These are phyloP conservation scores for Trametes villosa DNA, from an alignment of 768 basidiomycete genomes.

Conservation along the genomic window DNA sequence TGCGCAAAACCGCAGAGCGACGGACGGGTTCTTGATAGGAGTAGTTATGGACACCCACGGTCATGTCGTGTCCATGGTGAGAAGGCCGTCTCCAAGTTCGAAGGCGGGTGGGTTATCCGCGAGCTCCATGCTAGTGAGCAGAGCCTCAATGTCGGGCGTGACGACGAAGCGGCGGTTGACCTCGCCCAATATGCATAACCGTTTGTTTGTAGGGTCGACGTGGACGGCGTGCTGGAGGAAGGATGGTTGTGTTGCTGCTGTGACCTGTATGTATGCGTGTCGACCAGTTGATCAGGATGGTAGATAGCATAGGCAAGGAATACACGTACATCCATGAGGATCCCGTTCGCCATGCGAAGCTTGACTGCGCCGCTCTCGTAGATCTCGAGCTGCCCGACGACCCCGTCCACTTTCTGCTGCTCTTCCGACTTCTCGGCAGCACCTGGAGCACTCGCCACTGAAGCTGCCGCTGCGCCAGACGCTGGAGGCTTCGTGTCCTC, in stretches of 20 bases:
- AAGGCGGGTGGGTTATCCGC: constrained; percentile 42
- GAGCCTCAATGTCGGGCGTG: constrained; percentile 79
- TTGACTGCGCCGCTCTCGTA: constrained; percentile 86
- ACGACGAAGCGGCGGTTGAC: constrained; percentile 84
- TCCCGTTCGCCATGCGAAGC: constrained; percentile 81
- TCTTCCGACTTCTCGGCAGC: constrained; percentile 36
- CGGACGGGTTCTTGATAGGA: background rate
- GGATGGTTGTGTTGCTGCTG: constrained; percentile 79
- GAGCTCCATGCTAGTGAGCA: constrained; percentile 68
- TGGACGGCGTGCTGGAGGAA: constrained; percentile 89
- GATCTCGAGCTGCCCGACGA: constrained; percentile 84
- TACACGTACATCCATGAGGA: constrained; percentile 78
- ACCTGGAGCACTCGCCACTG: constrained; percentile 9
- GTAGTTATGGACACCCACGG: background rate
- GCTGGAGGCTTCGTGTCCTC: constrained; percentile 58
- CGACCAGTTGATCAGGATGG: background rate
- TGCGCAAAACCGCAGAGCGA: background rate
- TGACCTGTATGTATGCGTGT: constrained; percentile 54
- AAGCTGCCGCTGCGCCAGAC: constrained; percentile 34
- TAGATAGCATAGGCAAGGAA: background rate
- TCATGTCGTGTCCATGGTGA: constrained; percentile 55
- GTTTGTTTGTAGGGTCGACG: constrained; percentile 62
- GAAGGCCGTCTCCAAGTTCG: constrained; percentile 50
- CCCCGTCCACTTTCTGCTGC: constrained; percentile 61
- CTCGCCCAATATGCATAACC: constrained; percentile 78